These are phyloP conservation scores for Amanita molliuscula DNA, from an alignment of 768 basidiomycete genomes.

Conservation along the genomic window DNA sequence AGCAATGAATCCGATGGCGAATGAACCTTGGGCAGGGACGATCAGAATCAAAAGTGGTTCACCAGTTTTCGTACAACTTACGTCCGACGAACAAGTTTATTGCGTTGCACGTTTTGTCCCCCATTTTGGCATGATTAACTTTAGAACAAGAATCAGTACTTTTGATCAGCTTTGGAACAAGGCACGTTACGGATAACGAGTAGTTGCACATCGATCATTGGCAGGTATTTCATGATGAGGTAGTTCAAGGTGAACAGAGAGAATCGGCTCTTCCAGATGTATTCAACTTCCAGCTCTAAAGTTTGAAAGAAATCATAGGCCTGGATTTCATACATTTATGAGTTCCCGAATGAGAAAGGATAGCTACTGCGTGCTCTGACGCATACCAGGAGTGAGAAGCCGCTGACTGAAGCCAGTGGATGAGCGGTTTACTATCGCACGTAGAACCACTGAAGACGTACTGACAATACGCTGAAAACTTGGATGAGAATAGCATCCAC, in stretches of 20 bases:
- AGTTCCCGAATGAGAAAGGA: not conserved
- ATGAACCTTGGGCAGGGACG: not conserved
- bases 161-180: not conserved
- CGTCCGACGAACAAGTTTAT: not conserved
- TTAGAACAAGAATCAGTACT: not conserved
- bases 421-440: not conserved
- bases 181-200: slow-evolving; percentile 11
- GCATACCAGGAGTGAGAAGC: not conserved
- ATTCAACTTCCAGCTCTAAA: slow-evolving; percentile 13
- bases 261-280: slow-evolving; percentile 16
- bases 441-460: not conserved
- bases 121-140: not conserved
- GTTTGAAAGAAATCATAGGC: slow-evolving; percentile 17
- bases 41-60: not conserved
- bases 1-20: not conserved
- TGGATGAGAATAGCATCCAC: too few species aligned
- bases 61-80: not conserved
- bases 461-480: not conserved
- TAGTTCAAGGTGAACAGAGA: slow-evolving; percentile 15
- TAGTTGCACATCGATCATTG: slow-evolving; percentile 13
- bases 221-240: slow-evolving; percentile 17
- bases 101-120: not conserved
- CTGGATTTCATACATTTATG: not conserved
- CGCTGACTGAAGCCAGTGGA: not conserved
- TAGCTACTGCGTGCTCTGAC: not conserved